Percentiles rank a stretch among this genome's conserved stretches.
These are phyloP conservation scores for Boletus subcaerulescens DNA, from an alignment of 768 basidiomycete genomes.

Conservation along the genomic window DNA sequence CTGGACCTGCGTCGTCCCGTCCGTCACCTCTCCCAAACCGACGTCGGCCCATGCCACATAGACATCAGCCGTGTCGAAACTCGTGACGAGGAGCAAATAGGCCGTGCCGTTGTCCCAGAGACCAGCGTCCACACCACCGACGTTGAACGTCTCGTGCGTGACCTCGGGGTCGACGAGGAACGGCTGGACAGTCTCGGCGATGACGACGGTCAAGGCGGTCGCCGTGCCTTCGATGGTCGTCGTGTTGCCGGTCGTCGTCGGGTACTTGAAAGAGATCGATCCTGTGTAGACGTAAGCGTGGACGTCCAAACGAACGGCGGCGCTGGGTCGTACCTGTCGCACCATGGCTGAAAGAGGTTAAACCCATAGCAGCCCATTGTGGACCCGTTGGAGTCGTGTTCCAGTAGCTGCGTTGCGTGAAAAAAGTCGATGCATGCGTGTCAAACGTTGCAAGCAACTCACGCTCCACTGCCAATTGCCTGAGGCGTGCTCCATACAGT, in stretches of 20 bases:
- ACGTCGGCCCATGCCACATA: conserved; percentile 19
- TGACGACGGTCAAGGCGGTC: not conserved
- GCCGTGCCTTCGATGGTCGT: conserved; percentile 26
- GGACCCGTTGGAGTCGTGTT: conserved; percentile 27
- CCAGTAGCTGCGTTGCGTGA: conserved; percentile 24
- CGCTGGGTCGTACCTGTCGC: conserved; percentile 16
- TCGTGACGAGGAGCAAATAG: conserved; percentile 23
- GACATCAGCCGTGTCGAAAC: not conserved
- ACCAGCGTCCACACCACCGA: conserved; percentile 23
- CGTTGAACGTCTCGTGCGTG: conserved; percentile 5
- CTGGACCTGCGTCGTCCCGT: conserved; percentile 18
- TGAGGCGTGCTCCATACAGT: conserved; percentile 79
- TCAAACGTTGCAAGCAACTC: not conserved
- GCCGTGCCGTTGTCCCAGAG: conserved; percentile 22
- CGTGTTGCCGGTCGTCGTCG: conserved; percentile 16
- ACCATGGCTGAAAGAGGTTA: conserved; percentile 28
- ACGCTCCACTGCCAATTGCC: conserved; percentile 59
- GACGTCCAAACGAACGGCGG: not conserved
- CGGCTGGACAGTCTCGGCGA: conserved; percentile 12
- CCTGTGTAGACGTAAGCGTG: conserved; percentile 11
- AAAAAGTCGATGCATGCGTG: not conserved
- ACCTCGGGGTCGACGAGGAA: conserved; percentile 18
- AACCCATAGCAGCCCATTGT: conserved; percentile 24
- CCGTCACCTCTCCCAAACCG: conserved; percentile 14
- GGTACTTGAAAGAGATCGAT: conserved; percentile 28